Percentiles rank a stretch among this genome's conserved stretches.
These are phyloP conservation scores for Aspergillus oerlinghausenensis DNA, from an alignment of 2,329 filamentous ascomycete species.

Conservation along the genomic window DNA sequence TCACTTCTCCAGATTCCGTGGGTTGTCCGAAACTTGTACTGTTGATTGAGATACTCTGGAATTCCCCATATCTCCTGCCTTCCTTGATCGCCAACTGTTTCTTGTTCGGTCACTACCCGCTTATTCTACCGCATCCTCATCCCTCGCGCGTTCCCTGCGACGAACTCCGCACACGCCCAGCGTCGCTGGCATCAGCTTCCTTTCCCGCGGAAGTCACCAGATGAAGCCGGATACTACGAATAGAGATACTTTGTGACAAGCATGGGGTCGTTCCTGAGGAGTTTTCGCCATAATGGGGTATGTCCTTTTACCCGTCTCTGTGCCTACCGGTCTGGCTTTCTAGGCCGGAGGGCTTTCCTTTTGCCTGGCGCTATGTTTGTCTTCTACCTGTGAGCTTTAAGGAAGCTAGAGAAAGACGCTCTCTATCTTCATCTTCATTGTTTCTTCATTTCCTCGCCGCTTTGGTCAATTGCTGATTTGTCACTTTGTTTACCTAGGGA, in stretches of 20 bases:
- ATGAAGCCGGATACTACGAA: slow-evolving; percentile 25
- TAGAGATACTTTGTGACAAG: slow-evolving; percentile 22
- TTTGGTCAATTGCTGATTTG: slow-evolving; percentile 14
- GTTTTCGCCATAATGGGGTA: slow-evolving; percentile 38
- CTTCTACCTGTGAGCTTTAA: neutral
- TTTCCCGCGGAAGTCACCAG: slow-evolving; percentile 16
- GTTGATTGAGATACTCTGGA: neutral
- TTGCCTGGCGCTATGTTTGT: slow-evolving; percentile 9
- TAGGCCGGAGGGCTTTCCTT: neutral
- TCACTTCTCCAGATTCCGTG: neutral
- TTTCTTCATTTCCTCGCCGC: neutral
- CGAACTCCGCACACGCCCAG: slow-evolving; percentile 8
- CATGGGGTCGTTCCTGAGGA: slow-evolving; percentile 40
- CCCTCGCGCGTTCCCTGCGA: neutral
- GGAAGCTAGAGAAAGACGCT: neutral
- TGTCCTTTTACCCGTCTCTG: slow-evolving; percentile 11
- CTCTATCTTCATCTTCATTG: neutral
- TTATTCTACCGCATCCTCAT: neutral
- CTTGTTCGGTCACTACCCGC: neutral
- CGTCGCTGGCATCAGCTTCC: slow-evolving; percentile 17
- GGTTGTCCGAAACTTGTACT: neutral
- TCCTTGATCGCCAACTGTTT: slow-evolving; percentile 2
- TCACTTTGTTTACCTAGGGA: slow-evolving; percentile 33
- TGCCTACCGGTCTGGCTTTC: neutral
- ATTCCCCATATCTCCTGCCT: neutral